Conservation (phyloP, 2,329 filamentous ascomycete species). For the Xylaria sp. region DNA sequence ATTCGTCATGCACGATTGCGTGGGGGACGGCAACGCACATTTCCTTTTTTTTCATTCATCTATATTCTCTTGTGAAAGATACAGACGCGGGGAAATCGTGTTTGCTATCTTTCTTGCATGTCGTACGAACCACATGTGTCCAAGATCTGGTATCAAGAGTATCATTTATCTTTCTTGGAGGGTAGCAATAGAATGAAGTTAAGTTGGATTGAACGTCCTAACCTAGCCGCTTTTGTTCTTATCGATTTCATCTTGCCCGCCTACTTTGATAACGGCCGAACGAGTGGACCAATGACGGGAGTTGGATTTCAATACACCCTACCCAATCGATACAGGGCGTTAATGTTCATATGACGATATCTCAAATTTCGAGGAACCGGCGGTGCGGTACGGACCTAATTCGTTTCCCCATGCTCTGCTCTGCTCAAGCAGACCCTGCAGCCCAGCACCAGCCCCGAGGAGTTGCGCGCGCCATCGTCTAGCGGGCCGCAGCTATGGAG, state of each 20-base stretch:
- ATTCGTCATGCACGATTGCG: background rate
- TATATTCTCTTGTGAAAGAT: background rate
- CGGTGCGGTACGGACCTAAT: background rate
- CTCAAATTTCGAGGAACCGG: background rate
- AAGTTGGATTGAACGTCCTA: background rate
- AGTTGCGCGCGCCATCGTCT: slow-evolving; percentile 14
- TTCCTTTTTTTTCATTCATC: background rate
- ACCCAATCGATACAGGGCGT: background rate
- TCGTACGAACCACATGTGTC: background rate
- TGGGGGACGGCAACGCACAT: slow-evolving; percentile 2
- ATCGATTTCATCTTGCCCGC: background rate
- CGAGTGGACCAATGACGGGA: background rate
- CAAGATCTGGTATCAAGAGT: background rate
- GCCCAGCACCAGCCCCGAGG: slow-evolving; percentile 14
- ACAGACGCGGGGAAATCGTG: background rate
- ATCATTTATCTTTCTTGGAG: background rate
- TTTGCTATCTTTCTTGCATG: background rate
- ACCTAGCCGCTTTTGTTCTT: background rate
- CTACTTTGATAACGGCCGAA: background rate
- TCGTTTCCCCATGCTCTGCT: background rate
- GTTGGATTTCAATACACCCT: background rate
- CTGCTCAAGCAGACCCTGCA: too few relatives aligned
- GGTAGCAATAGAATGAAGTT: background rate
- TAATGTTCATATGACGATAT: background rate
- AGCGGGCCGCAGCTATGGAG: slow-evolving; percentile 11